These are phyloP conservation scores for Lycium ferocissimum DNA, from an alignment of 257 asterid genomes.

Conservation along the genomic window DNA sequence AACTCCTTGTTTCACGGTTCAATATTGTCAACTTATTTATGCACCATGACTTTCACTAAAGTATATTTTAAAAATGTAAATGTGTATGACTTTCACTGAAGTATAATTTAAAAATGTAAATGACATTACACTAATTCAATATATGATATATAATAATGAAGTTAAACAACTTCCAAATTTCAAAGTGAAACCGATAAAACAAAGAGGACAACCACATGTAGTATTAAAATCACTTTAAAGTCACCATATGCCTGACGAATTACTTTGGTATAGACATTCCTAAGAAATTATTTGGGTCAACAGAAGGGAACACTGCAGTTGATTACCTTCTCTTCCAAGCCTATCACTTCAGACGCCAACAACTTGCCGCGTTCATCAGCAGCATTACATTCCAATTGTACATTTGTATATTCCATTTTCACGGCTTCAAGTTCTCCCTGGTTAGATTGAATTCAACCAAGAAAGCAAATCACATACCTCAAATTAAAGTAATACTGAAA, in stretches of 20 bases:
- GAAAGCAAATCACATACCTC: background rate
- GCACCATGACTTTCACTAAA: background rate
- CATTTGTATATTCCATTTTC: conserved; percentile 75
- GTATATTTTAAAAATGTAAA: background rate
- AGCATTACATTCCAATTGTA: conserved; percentile 89
- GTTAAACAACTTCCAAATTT: conserved; percentile 15
- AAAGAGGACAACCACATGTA: conserved; percentile 24
- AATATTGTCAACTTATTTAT: conserved; percentile 8
- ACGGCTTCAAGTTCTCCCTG: conserved; percentile 88
- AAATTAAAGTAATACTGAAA: background rate
- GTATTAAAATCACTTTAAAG: conserved; percentile 4
- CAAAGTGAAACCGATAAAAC: background rate
- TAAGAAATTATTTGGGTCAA: background rate
- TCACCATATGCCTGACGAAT: background rate
- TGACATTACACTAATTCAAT: conserved; percentile 23
- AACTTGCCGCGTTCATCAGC: conserved; percentile 97
- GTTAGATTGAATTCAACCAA: conserved; percentile 30
- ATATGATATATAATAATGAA: conserved; percentile 6
- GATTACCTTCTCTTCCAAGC: conserved; percentile 94
- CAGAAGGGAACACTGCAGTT: background rate
- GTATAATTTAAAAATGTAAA: conserved; percentile 8
- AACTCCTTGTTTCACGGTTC: background rate
- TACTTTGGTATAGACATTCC: background rate
- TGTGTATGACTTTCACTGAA: background rate
- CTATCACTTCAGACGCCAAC: conserved; percentile 97